Conservation (phyloP, 2,329 filamentous ascomycete species). For the Penicillium sp. region DNA sequence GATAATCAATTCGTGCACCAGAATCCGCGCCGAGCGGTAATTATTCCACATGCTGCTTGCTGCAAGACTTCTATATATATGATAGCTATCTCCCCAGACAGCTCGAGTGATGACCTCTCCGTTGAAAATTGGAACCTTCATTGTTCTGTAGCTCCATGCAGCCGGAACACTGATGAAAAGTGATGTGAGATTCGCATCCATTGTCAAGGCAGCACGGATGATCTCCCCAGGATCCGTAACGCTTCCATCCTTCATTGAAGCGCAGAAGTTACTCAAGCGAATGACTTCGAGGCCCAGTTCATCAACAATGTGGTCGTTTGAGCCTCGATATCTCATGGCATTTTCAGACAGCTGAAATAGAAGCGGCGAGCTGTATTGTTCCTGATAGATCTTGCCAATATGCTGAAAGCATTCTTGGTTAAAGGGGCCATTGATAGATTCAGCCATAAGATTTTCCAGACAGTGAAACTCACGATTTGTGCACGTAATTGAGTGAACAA, state of each 20-base stretch:
- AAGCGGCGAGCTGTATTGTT: conserved; percentile 1
- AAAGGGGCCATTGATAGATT: not conserved
- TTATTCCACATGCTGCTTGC: conserved; percentile 12
- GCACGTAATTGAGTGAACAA: conserved; percentile 10
- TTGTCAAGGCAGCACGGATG: conserved; percentile 1
- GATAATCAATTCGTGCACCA: conserved; percentile 12
- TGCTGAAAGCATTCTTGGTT: not conserved
- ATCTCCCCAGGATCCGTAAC: conserved; percentile 2
- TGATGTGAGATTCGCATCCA: conserved; percentile 8
- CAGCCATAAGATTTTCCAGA: not conserved
- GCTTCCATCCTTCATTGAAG: not conserved
- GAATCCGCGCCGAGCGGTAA: conserved; percentile 5
- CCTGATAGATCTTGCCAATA: conserved; percentile 3
- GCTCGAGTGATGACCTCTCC: not conserved
- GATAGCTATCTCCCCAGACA: conserved; percentile 10
- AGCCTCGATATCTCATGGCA: not conserved
- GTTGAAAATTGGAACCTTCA: conserved; percentile 1
- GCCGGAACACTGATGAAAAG: conserved; percentile 2
- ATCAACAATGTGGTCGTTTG: conserved; percentile 2
- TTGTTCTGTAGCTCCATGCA: conserved; percentile 3
- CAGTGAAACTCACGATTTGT: conserved; percentile 8
- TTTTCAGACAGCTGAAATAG: not conserved
- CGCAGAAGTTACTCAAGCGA: conserved; percentile 2
- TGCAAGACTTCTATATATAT: conserved; percentile 6
- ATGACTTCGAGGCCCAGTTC: not conserved